Evolutionary conservation across 768 basidiomycete genomes (phyloP).

Genomic region (Flagelloscypha sp.): DNA sequence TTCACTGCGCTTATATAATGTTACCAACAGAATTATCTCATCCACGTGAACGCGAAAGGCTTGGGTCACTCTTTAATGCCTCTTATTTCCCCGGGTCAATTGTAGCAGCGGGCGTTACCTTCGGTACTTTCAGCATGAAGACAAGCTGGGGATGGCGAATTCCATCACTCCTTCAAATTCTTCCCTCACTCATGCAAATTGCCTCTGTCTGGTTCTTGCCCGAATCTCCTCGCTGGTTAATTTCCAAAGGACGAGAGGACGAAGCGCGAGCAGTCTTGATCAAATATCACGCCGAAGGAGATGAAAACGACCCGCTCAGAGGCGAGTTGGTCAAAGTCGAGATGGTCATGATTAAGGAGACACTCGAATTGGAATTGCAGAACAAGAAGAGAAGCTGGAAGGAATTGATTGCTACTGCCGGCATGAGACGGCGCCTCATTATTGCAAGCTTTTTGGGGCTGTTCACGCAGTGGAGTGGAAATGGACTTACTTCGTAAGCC

Average conservation of each 20-base stretch:
- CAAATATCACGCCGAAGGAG: slow-evolving; percentile 56
- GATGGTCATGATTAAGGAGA: slow-evolving; percentile 47
- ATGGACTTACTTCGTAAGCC: slow-evolving; percentile 46
- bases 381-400: slow-evolving; percentile 37
- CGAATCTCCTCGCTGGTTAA: slow-evolving; percentile 60
- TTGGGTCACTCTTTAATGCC: slow-evolving; percentile 58
- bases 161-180: slow-evolving; percentile 50
- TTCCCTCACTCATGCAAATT: slow-evolving; percentile 47
- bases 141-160: slow-evolving; percentile 65
- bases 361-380: slow-evolving; percentile 44
- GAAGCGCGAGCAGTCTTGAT: slow-evolving; percentile 41
- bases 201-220: slow-evolving; percentile 50
- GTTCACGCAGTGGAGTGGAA: slow-evolving; percentile 58
- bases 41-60: slow-evolving; percentile 58
- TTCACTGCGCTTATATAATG: neutral
- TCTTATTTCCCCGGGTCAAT: slow-evolving; percentile 48
- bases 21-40: slow-evolving; percentile 46
- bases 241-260: slow-evolving; percentile 43
- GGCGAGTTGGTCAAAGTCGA: slow-evolving; percentile 53
- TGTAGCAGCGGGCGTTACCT: slow-evolving; percentile 51
- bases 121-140: slow-evolving; percentile 53
- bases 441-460: slow-evolving; percentile 44
- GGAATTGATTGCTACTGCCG: slow-evolving; percentile 35
- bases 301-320: too few relatives aligned
- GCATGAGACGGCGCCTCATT: slow-evolving; percentile 45